These are phyloP conservation scores for Kalaharituber pfeilii DNA, from an alignment of 2,329 filamentous ascomycete species.

Conservation along the genomic window DNA sequence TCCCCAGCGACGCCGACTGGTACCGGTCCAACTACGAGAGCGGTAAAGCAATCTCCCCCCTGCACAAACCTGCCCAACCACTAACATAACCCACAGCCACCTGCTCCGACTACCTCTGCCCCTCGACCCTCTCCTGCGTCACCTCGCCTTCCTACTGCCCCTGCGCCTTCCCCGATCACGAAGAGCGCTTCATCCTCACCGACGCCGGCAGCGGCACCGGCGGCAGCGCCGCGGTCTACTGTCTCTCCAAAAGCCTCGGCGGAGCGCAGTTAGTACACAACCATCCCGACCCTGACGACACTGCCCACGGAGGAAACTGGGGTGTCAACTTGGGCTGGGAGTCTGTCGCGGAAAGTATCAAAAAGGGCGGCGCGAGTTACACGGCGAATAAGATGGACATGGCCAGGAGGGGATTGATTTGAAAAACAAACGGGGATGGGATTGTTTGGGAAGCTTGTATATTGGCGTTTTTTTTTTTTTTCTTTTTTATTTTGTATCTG, in stretches of 20 bases:
- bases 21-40: conserved; percentile 56
- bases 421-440: too few species aligned
- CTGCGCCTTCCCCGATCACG: conserved; percentile 58
- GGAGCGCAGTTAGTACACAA: conserved; percentile 31
- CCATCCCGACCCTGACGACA: too few species aligned
- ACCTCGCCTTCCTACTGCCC: conserved; percentile 95
- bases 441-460: too few species aligned
- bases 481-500: neutral
- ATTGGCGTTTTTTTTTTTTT: neutral
- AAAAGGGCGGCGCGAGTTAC: conserved; percentile 35
- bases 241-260: conserved; percentile 58
- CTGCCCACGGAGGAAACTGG: neutral
- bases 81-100: conserved; percentile 38
- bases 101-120: conserved; percentile 88
- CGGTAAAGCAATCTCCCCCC: conserved; percentile 33
- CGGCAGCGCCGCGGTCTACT: conserved; percentile 30
- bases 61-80: neutral
- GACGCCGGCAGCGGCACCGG: conserved; percentile 51
- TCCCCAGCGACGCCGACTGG: conserved; percentile 63
- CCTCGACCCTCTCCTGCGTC: conserved; percentile 84
- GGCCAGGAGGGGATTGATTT: conserved; percentile 61
- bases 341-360: neutral
- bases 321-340: neutral
- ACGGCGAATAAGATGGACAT: conserved; percentile 59
- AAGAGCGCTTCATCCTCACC: conserved; percentile 58